Percentiles rank a stretch among this genome's conserved stretches.
Evolutionary conservation across 257 asterid genomes (phyloP).

Genomic region (Ajuga chamaepitys): DNA sequence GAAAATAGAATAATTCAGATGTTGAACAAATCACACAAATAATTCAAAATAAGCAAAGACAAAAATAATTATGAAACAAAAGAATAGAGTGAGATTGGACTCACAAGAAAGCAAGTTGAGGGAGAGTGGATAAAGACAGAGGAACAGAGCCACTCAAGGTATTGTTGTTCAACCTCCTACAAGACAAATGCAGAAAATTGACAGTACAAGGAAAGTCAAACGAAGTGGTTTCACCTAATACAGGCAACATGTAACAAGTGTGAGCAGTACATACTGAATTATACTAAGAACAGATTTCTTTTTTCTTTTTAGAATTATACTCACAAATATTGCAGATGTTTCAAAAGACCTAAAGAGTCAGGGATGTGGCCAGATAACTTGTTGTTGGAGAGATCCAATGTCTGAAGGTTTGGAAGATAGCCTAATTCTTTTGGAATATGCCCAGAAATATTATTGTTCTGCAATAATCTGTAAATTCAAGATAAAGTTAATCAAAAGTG

Average conservation of each 20-base stretch:
- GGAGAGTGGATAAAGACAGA: constrained; percentile 57
- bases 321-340: constrained; percentile 69
- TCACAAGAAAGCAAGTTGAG: constrained; percentile 97
- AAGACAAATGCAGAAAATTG: constrained; percentile 34
- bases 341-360: constrained; percentile 54
- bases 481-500: not conserved
- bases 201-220: constrained; percentile 31
- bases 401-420: constrained; percentile 57
- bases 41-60: constrained; percentile 12
- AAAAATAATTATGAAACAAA: constrained; percentile 9
- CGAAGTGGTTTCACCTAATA: constrained; percentile 21
- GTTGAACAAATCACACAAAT: constrained; percentile 1
- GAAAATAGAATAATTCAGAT: constrained; percentile 19
- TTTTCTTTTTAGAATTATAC: constrained; percentile 13
- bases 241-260: not conserved
- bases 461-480: constrained; percentile 49
- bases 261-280: not conserved
- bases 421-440: constrained; percentile 74
- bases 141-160: constrained; percentile 85
- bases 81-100: constrained; percentile 26
- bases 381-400: constrained; percentile 84
- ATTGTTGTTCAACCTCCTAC: constrained; percentile 93
- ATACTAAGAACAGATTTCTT: constrained; percentile 5
- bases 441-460: constrained; percentile 79
- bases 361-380: constrained; percentile 65